Base-by-base conservation (phyloP, 2,329 filamentous ascomycete species). In the Cordyceps farinosa region DNA sequence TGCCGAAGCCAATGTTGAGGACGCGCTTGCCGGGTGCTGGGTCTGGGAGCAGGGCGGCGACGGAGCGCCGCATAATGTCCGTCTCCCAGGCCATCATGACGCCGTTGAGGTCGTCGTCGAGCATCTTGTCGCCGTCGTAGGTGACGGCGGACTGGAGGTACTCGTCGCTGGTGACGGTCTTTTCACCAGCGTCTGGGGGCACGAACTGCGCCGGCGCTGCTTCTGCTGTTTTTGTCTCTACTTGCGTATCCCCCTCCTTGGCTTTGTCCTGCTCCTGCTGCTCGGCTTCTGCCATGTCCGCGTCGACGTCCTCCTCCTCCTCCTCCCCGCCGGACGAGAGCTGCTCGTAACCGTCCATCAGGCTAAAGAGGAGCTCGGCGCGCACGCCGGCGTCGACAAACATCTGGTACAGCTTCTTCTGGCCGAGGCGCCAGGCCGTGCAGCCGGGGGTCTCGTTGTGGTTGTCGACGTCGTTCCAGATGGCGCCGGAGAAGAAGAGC, bases 21-120 rank as follows among this genome's bases (percentile, higher is more conserved):
- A 95, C 85, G 52, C 87, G 84, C 67, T 90, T 84, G 2, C 88
- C 90, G 0, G 71, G 66, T 38, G 66, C 64, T 5, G 71, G 68
- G 50, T 77, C 71, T 0, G 79, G 79, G 5, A 88, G 80, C 1
- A 96, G 79, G 15, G 85, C 83, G 66, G 88, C 83, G 52, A 92
- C 91, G 61, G 90, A 91, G 57, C 85, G 83, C 65, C 84, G 84
- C 92, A 96, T 96, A 69, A 96, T 95, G 67, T 88, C 86, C 2
- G 88, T 90, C 76, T 96, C 92, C 92, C 92, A 96, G 45, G 88
- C 84, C 92, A 96, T 96, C 92, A 96, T 96, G 52, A 96, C 90
- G 59, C 90, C 91, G 73, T 96, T 96, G 66, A 87, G 83, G 67
- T 87, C 85, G 3, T 85, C 82, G 71, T 95, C 91, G 7, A 95